A percentile compares a stretch with the other conserved stretches of the same genome.
Conservation (phyloP, 805 yeast genomes). For the Sporopachydermia lactativora region DNA sequence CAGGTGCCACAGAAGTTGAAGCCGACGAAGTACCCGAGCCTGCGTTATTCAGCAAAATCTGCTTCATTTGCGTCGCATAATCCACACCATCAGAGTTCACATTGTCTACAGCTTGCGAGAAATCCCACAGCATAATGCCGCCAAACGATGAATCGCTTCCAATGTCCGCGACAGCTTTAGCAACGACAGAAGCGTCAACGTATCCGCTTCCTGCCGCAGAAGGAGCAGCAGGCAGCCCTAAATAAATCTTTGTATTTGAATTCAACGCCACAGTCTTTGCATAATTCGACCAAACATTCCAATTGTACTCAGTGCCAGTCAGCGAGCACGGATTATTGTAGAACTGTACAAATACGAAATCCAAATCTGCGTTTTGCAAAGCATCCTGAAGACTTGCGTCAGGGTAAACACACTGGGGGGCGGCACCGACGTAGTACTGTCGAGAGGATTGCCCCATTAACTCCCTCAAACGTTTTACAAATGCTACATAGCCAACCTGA, state of each 20-base stretch:
- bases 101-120: constrained; percentile 41
- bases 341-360: constrained; percentile 77
- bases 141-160: constrained; percentile 35
- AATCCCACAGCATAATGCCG: constrained; percentile 81
- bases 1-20: constrained; percentile 10
- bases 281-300: constrained; percentile 58
- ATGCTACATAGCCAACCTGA: constrained; percentile 51
- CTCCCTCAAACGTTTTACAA: constrained; percentile 34
- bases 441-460: constrained; percentile 34
- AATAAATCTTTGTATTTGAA: constrained; percentile 47
- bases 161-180: constrained; percentile 13
- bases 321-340: constrained; percentile 73
- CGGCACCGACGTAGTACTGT: constrained; percentile 65
- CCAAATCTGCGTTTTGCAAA: constrained; percentile 54
- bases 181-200: constrained; percentile 25
- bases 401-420: constrained; percentile 88
- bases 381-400: constrained; percentile 56
- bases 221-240: constrained; percentile 62
- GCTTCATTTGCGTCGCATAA: constrained; percentile 30
- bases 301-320: constrained; percentile 35
- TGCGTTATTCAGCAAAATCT: constrained; percentile 20
- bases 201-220: constrained; percentile 45
- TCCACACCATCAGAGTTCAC: constrained; percentile 28
- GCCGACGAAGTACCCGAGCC: constrained; percentile 10
- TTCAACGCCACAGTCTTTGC: constrained; percentile 52